Evolutionary conservation across 2,329 filamentous ascomycete genomes (phyloP), one percentile per base, ranked within the genome.

Genomic region (Exophiala aquamarina): DNA sequence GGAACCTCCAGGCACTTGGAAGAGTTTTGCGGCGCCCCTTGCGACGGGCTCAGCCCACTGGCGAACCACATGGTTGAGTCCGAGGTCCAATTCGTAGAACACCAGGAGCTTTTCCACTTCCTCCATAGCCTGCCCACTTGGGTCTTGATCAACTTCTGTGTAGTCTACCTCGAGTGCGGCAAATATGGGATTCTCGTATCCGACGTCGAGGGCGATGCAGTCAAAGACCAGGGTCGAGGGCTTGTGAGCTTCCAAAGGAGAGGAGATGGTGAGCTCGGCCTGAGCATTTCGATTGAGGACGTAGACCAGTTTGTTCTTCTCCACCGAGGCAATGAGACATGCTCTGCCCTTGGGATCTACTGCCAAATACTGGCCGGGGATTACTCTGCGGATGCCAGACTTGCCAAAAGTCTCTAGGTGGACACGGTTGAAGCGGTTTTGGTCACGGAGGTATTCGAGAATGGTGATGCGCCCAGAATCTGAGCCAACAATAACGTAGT

Each of bases 251-350:
- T 98, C 94, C 14, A 98, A 78, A 1, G 93, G 93, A 11, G 93
- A 98, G 4, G 93, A 98, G 41, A 98, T 98, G 32, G 91, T 94
- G 61, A 98, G 82, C 67, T 95, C 89, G 14, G 91, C 91, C 69
- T 97, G 89, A 3, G 90, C 82, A 70, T 95, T 95, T 57, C 94
- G 86, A 69, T 97, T 97, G 59, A 98, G 78, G 62, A 98, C 92
- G 70, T 98, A 99, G 59, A 98, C 93, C 47, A 99, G 86, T 74
- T 98, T 98, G 74, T 97, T 98, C 79, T 98, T 98, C 73, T 99
- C 94, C 45, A 92, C 79, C 4, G 91, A 92, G 8, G 93, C 90
- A 52, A 97, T 88, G 65, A 99, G 78, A 64, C 92, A 95, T 45
- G 94, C 94, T 72, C 93, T 83, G 46, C 93, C 93, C 69, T 95